Conservation (phyloP, 148 eudicot genomes). For the Nepenthes gracilis region DNA sequence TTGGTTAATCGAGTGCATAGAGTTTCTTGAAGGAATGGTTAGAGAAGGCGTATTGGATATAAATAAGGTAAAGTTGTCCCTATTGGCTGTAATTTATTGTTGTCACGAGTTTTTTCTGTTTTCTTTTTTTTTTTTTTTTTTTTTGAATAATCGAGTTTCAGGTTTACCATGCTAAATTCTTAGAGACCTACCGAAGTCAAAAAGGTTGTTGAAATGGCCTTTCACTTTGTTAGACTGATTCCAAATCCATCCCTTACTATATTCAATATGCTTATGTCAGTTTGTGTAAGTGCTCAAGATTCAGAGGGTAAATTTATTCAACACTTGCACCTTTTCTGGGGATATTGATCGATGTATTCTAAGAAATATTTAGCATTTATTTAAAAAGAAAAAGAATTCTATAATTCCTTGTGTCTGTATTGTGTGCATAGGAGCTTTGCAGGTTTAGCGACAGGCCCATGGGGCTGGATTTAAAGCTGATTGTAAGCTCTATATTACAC, state of each 20-base stretch:
- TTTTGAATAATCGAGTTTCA: slow-evolving; percentile 21
- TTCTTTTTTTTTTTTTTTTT: too few relatives aligned
- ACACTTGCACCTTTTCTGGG: background rate
- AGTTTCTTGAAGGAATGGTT: slow-evolving; percentile 79
- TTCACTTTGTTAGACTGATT: slow-evolving; percentile 70
- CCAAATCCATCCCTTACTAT: slow-evolving; percentile 84
- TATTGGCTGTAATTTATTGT: background rate
- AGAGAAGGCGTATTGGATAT: slow-evolving; percentile 61
- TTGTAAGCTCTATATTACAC: slow-evolving; percentile 88
- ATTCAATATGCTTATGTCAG: slow-evolving; percentile 97
- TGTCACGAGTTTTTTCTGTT: background rate
- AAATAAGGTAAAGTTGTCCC: slow-evolving; percentile 42
- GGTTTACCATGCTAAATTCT: slow-evolving; percentile 75
- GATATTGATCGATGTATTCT: too few relatives aligned
- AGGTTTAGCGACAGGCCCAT: slow-evolving; percentile 48
- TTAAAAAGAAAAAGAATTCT: background rate
- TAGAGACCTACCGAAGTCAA: slow-evolving; percentile 56
- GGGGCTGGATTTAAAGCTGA: slow-evolving; percentile 71
- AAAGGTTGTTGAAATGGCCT: slow-evolving; percentile 82
- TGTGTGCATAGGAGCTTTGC: slow-evolving; percentile 63
- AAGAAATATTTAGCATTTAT: too few relatives aligned
- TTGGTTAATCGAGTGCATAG: slow-evolving; percentile 72
- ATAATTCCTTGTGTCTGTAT: background rate
- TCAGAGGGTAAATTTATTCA: slow-evolving; percentile 46
- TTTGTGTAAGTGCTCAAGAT: slow-evolving; percentile 80